Percentiles rank a stretch among this genome's conserved stretches.
phyloP scores from a whole-genome alignment of 2,329 filamentous ascomycete genomes.

The Phialophora verrucosa region DNA sequence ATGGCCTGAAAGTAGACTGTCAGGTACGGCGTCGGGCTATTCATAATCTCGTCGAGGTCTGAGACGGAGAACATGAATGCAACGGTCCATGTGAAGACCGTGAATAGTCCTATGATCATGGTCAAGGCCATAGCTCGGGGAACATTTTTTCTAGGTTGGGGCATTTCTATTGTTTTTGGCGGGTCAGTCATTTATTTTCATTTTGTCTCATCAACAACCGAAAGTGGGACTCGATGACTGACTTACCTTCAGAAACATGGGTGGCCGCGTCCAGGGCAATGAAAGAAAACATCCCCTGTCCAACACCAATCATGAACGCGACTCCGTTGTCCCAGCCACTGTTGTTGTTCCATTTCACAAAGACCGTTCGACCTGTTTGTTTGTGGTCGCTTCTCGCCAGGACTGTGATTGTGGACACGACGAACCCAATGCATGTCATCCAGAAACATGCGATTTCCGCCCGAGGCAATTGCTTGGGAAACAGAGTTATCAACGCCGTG shows the following conservation, averaged over 20 bases:
- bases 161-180: constrained; percentile 29
- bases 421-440: constrained; percentile 33
- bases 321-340: constrained; percentile 72
- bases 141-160: constrained; percentile 34
- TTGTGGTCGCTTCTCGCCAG: constrained; percentile 37
- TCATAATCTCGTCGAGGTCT: constrained; percentile 29
- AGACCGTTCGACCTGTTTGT: constrained; percentile 60
- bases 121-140: constrained; percentile 38
- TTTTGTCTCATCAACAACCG: background rate
- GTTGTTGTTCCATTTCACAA: constrained; percentile 65
- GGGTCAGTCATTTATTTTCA: background rate
- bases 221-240: background rate
- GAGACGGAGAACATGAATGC: constrained; percentile 35
- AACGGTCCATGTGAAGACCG: constrained; percentile 33
- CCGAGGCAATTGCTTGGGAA: constrained; percentile 28
- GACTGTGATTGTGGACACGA: constrained; percentile 42
- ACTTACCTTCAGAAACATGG: constrained; percentile 37
- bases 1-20: constrained; percentile 36
- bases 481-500: constrained; percentile 25
- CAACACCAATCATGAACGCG: constrained; percentile 50
- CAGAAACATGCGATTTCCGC: constrained; percentile 34
- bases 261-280: constrained; percentile 40
- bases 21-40: constrained; percentile 34
- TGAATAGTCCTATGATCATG: constrained; percentile 37
- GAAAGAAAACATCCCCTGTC: constrained; percentile 43